Percentiles rank a stretch among this genome's conserved stretches.
Evolutionary conservation across 371 early-diverging fungal genomes (phyloP).

Genomic region (Thermomucor indicae-seudaticae): DNA sequence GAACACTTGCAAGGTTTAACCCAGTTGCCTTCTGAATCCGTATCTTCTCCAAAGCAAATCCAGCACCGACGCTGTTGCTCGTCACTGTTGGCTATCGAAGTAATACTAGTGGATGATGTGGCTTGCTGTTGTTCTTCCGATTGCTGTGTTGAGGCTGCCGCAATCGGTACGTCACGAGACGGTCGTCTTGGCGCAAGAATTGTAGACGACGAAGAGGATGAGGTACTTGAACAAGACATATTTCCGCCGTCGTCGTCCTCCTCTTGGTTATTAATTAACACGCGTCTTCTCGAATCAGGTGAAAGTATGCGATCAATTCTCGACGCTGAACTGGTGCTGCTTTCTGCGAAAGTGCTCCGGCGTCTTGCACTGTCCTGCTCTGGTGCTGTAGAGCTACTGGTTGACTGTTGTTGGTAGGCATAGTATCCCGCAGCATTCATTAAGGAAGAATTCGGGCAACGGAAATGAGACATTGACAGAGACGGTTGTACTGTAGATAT

Average conservation of each 20-base stretch:
- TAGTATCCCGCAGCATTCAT: conserved; percentile 17
- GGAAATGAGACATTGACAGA: conserved; percentile 26
- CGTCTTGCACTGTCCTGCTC: not conserved
- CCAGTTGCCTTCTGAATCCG: conserved; percentile 60
- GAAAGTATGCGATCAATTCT: too few relatives aligned
- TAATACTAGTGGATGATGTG: not conserved
- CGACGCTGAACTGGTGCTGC: not conserved
- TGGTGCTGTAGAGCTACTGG: conserved; percentile 1
- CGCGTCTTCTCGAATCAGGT: too few relatives aligned
- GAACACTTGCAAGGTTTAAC: conserved; percentile 74
- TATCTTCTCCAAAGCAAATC: conserved; percentile 67
- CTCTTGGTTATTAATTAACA: not conserved
- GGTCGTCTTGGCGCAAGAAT: conserved; percentile 24
- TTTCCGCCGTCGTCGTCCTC: not conserved
- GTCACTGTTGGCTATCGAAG: conserved; percentile 8
- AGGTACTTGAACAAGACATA: not conserved
- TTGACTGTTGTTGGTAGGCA: conserved; percentile 6
- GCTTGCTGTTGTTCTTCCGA: not conserved
- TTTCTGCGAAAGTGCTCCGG: not conserved
- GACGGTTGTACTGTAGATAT: too few relatives aligned
- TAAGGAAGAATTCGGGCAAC: conserved; percentile 17
- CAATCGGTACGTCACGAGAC: not conserved
- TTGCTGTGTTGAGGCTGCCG: not conserved
- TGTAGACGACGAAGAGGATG: conserved; percentile 28
- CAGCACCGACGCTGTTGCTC: conserved; percentile 49